Conservation (phyloP, 2,329 filamentous ascomycete species). For the Fusarium coicis region DNA sequence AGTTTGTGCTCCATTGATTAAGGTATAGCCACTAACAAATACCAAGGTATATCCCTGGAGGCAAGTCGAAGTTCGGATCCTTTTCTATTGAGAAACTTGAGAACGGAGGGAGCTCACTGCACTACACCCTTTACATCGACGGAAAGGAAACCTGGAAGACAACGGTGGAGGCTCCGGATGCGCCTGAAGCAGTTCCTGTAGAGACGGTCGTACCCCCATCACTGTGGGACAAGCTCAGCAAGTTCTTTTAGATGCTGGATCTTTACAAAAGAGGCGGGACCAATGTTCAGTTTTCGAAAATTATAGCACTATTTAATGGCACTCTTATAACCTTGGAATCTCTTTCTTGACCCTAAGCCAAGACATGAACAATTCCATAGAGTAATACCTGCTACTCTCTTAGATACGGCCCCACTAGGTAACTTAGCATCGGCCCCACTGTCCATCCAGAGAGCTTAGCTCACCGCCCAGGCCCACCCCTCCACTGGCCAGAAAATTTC, state of each 20-base stretch:
- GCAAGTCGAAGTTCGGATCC: constrained; percentile 86
- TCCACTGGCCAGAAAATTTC: constrained; percentile 43
- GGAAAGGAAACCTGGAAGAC: constrained; percentile 82
- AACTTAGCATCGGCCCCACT: constrained; percentile 2
- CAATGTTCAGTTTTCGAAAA: not conserved
- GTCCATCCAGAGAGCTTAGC: constrained; percentile 20
- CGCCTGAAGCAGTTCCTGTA: constrained; percentile 39
- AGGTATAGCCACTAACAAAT: not conserved
- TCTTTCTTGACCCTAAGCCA: not conserved
- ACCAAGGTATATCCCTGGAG: constrained; percentile 78
- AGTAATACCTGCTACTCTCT: not conserved
- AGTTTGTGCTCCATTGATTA: constrained; percentile 47
- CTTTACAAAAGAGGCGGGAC: not conserved
- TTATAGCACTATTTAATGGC: constrained; percentile 9
- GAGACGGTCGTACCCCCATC: constrained; percentile 47
- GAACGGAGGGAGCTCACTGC: constrained; percentile 72
- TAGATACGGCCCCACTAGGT: constrained; percentile 11
- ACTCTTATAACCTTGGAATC: not conserved
- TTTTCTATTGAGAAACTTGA: constrained; percentile 76
- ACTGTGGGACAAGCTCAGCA: constrained; percentile 59
- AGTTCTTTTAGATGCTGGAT: constrained; percentile 21
- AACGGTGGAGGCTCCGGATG: constrained; percentile 58
- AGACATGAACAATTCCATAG: not conserved
- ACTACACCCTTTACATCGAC: constrained; percentile 85
- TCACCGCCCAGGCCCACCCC: constrained; percentile 43